These are phyloP conservation scores for Glebionis coronaria DNA, from an alignment of 129 eudicot species.

Conservation along the genomic window DNA sequence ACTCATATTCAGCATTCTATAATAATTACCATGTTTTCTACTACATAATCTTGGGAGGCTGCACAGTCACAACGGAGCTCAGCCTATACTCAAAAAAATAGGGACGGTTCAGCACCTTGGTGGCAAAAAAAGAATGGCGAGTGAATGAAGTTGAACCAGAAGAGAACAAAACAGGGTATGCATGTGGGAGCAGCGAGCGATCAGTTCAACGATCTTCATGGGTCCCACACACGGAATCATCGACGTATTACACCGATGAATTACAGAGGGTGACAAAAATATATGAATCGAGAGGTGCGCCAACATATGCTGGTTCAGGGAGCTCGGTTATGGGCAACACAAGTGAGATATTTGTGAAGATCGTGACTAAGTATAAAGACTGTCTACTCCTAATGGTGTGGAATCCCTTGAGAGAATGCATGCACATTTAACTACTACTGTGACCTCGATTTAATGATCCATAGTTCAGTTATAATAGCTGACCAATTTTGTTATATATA, in stretches of 20 bases:
- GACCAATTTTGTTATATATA: too few species aligned
- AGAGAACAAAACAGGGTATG: slow-evolving; percentile 34
- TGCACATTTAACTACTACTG: too few species aligned
- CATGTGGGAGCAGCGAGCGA: slow-evolving; percentile 34
- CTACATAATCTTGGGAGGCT: slow-evolving; percentile 77
- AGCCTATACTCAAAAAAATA: slow-evolving; percentile 35
- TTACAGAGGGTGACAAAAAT: slow-evolving; percentile 64
- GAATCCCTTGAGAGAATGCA: too few species aligned
- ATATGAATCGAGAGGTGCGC: slow-evolving; percentile 62
- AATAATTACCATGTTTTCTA: neutral
- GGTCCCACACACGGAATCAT: slow-evolving; percentile 62
- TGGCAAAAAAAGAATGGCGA: slow-evolving; percentile 61
- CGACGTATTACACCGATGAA: slow-evolving; percentile 71
- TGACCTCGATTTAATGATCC: too few species aligned
- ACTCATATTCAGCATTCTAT: neutral
- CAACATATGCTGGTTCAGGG: slow-evolving; percentile 41
- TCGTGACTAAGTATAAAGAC: too few species aligned
- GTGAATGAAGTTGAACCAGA: slow-evolving; percentile 53
- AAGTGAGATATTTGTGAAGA: slow-evolving; percentile 50
- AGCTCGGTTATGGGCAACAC: slow-evolving; percentile 25
- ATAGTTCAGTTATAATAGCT: too few species aligned
- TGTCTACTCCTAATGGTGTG: too few species aligned
- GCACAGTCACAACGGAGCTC: slow-evolving; percentile 47
- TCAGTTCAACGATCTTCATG: slow-evolving; percentile 62
- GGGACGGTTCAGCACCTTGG: slow-evolving; percentile 56